Conservation (phyloP, 1,284 basidiomycete genomes). For the Sporisorium graminicola region DNA sequence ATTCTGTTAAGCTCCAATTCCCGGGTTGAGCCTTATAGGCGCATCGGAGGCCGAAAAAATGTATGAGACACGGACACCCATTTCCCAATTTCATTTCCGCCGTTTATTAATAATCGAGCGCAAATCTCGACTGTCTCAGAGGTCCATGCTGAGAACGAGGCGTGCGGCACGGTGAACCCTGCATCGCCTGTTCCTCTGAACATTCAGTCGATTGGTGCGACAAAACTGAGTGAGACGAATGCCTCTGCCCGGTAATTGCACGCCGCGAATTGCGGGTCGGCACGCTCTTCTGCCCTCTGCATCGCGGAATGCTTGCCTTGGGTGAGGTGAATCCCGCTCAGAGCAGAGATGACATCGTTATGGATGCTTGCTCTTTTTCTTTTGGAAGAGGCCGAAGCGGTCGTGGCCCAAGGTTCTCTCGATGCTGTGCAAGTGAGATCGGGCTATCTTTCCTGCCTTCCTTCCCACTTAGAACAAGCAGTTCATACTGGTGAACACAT, state of each 20-base stretch:
- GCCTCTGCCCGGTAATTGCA: no score
- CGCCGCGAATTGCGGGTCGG: no score
- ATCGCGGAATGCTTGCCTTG: no score
- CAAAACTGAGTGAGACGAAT: no score
- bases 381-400: background rate
- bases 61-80: background rate
- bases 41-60: constrained; percentile 5
- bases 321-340: no score
- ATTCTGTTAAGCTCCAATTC: background rate
- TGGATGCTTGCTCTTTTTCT: no score
- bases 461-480: background rate
- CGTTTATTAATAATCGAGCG: background rate
- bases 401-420: background rate
- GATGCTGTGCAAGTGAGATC: background rate
- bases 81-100: background rate
- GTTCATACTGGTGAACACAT: background rate
- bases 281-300: no score
- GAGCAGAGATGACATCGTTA: no score
- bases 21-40: background rate
- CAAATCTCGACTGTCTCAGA: no score
- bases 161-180: background rate
- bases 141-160: no score
- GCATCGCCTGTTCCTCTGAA: background rate
- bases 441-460: background rate
- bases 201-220: no score